phyloP scores from a whole-genome alignment of 306 rosid species.

The Gynostemma pentaphyllum region DNA sequence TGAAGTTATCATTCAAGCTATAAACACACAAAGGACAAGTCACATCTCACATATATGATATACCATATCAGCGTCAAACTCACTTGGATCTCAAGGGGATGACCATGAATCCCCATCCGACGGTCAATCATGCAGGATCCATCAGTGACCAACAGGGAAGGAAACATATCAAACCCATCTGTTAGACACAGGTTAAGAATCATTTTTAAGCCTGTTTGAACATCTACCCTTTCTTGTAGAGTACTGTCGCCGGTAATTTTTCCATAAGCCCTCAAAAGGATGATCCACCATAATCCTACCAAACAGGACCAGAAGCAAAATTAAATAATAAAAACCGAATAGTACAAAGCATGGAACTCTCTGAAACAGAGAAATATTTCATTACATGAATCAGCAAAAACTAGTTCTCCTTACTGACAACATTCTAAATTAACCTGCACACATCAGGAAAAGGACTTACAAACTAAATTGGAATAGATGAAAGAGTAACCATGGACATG shows the following conservation, averaged over 20 bases:
- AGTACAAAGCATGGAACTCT: neutral
- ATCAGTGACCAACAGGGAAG: conserved; percentile 89
- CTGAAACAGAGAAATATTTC: neutral
- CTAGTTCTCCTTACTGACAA: neutral
- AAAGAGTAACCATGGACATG: neutral
- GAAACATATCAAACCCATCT: conserved; percentile 94
- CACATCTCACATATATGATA: no score
- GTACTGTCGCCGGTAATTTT: conserved; percentile 70
- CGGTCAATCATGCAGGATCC: conserved; percentile 99
- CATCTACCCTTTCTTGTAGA: conserved; percentile 85
- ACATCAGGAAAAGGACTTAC: neutral
- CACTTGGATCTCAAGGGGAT: conserved; percentile 97
- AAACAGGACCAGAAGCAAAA: conserved; percentile 4
- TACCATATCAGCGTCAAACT: no score
- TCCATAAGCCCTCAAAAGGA: conserved; percentile 80
- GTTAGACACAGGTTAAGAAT: conserved; percentile 77
- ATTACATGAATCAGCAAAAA: neutral
- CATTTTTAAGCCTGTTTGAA: conserved; percentile 88
- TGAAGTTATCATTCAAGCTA: neutral
- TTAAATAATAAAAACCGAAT: neutral
- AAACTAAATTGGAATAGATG: neutral
- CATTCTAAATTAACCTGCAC: no score
- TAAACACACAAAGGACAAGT: no score
- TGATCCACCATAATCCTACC: conserved; percentile 96
- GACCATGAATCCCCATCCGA: conserved; percentile 97